Evolutionary conservation across 129 eudicot species (phyloP), one percentile per base, ranked within the genome.

Genomic region (Centella asiatica): DNA sequence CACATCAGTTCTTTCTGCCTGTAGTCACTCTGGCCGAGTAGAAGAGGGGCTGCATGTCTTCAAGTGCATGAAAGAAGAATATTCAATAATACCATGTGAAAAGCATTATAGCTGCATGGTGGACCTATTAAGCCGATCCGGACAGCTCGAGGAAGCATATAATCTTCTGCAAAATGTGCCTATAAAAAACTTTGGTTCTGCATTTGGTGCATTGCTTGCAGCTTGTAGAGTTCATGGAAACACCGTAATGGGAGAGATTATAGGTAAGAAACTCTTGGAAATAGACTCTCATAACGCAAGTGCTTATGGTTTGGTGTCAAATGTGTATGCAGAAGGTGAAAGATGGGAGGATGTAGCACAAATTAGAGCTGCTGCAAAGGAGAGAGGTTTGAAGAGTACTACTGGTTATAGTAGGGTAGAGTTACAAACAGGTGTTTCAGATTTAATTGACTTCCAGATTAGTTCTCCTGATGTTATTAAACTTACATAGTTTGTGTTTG

Each of bases 21-120:
- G 90, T 70, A 80, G 90, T 53, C 90, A 83, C 39, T 49, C 81
- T 2, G 90, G 90, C 26, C 44, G 74, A 20, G 65, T 83, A 25
- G 70, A 74, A 52, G 74, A 74, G 63, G 90, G 90, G 26, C 32
- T 83, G 17, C 10, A n/a, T 47, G 62, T 77, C 14, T 83, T 80
- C 50, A 67, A 36, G 65, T 71, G 74, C 25, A 83, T 83, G 83
- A 78, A 74, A 75, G 70, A 80, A 54, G 76, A 73, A 48, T 68
- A 80, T 6, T 66, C 78, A n/a, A 15, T 80, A 17, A 33, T 64
- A 33, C 90, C 90, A 8, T 26, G 66, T 37, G 73, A 77, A 28
- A 83, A 76, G 74, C 90, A 83, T 62, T 83, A 83, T 44, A 70
- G 90, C 32, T 83, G 90, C 65, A 54, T 76, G 66, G 85, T 83